Evolutionary conservation across 2,329 filamentous ascomycete species (phyloP), one percentile per base, ranked within the genome.

Genomic region (Hymenoscyphus albidus): DNA sequence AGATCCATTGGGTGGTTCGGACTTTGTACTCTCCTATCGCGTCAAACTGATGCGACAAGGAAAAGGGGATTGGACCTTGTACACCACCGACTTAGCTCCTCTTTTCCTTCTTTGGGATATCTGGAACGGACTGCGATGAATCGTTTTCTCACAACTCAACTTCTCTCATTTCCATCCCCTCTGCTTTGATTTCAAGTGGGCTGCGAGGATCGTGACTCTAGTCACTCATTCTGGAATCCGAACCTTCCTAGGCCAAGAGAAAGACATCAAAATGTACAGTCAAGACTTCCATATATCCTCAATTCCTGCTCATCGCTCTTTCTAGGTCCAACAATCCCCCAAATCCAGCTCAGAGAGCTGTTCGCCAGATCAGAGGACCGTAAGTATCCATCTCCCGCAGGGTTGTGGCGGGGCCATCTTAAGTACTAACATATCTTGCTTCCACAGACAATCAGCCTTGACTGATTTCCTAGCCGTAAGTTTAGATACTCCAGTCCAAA

Each of bases 381-480:
- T 74, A 66, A 65, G 73, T 68, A 58, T 27, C 44, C 6, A 51
- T 22, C 14, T 22, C 7, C n/a, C 44, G 44, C n/a, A 7, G 44
- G 44, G 44, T 51, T 18, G 18, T 12, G 22, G 42, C 42, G 42
- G 16, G 42, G 16, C 35, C 13, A 59, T 39, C 27, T 7, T 22
- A 44, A 44, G 22, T 48, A 13, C 64, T 65, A 16, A 68, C 31
- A 62, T 35, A 38, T 40, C n/a, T 51, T 51, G 14, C 44, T 12
- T 39, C 18, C 35, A 10, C 64, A 83, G 81, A 38, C 87, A 87
- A 69, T 89, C 86, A 65, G 88, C 88, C 13, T 77, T 90, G 72
- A 90, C 87, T 6, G 86, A 89, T 72, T 90, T 89, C 71, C 78
- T 89, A 62, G 87, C 87, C 59, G 85, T 85, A 77, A 74, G 82